Evolutionary conservation across 2,329 filamentous ascomycete genomes (phyloP), one percentile per base, ranked within the genome.

Genomic region (Xylariomycetidae sp.): DNA sequence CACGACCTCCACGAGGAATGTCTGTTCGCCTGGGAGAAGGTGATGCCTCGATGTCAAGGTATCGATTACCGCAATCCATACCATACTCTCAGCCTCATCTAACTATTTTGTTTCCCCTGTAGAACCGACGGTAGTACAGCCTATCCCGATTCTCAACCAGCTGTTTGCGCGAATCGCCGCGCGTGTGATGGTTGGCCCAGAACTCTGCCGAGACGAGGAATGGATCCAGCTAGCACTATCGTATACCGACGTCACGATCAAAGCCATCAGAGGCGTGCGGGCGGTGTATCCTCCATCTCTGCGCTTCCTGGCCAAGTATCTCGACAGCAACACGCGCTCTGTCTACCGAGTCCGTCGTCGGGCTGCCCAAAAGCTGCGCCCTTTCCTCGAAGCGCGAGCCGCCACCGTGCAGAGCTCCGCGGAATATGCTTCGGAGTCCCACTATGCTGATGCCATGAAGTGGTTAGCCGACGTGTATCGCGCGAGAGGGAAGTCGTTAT

Each of bases 121-220:
- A n/a, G n/a, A n/a, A n/a, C n/a, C 30, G 36, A 38, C 31, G n/a
- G n/a, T 26, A 17, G 12, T 38, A 16, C 7, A 17, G 1, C 20
- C 18, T 3, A 25, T 13, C 12, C 36, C 25, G n/a, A 26, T 30
- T 25, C 16, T 38, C 6, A 20, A 16, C 14, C 26, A 33, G 20
- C 27, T 38, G 19, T 38, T 42, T 26, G 23, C 40, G 5, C 34
- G 37, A 8, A 36, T 33, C 12, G 20, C 33, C n/a, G 36, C 37
- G 5, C 36, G 34, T 23, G 27, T 41, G 9, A 31, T 41, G 27
- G 38, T 44, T 4, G 38, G 38, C 5, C 32, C 38, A 8, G 27
- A 28, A 17, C 38, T 44, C 23, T 34, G 42, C 16, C 19, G 28
- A 16, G 30, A 37, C 10, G 18, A 30, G 3, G 30, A 39, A 17